Percentiles rank a stretch among this genome's conserved stretches.
Evolutionary conservation across 129 eudicot species (phyloP).

Genomic region (Centella asiatica): DNA sequence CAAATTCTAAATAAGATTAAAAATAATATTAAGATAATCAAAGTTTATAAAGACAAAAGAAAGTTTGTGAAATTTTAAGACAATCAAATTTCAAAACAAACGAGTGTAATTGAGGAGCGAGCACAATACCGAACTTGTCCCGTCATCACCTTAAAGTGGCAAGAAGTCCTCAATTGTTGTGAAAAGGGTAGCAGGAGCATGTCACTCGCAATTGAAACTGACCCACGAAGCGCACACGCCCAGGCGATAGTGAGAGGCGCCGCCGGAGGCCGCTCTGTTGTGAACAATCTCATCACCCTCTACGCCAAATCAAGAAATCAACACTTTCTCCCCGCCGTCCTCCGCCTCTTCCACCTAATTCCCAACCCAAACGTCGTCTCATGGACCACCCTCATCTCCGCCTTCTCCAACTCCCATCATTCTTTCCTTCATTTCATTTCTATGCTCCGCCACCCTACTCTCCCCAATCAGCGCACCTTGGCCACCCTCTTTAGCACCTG

Average conservation of each 20-base stretch:
- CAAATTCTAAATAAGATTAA: too few relatives aligned
- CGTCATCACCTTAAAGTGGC: too few relatives aligned
- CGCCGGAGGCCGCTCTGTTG: constrained; percentile 6
- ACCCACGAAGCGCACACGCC: constrained; percentile 57
- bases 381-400: constrained; percentile 80
- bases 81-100: too few relatives aligned
- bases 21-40: too few relatives aligned
- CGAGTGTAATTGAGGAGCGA: too few relatives aligned
- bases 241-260: constrained; percentile 28
- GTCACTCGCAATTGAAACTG: constrained; percentile 6
- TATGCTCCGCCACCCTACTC: constrained; percentile 74
- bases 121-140: too few relatives aligned
- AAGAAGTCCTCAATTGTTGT: too few relatives aligned
- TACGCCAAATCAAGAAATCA: constrained; percentile 45
- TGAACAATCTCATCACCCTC: constrained; percentile 61
- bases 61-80: too few relatives aligned
- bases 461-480: constrained; percentile 66
- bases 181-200: too few relatives aligned
- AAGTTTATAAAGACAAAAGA: too few relatives aligned
- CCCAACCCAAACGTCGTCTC: constrained; percentile 70
- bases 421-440: constrained; percentile 49
- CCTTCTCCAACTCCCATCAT: constrained; percentile 34
- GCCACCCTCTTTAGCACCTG: constrained; percentile 55
- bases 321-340: constrained; percentile 28
- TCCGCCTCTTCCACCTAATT: constrained; percentile 46